Evolutionary conservation across 805 yeast genomes (phyloP), one percentile per base, ranked within the genome.

Genomic region (Saccharomycopsis schoenii): DNA sequence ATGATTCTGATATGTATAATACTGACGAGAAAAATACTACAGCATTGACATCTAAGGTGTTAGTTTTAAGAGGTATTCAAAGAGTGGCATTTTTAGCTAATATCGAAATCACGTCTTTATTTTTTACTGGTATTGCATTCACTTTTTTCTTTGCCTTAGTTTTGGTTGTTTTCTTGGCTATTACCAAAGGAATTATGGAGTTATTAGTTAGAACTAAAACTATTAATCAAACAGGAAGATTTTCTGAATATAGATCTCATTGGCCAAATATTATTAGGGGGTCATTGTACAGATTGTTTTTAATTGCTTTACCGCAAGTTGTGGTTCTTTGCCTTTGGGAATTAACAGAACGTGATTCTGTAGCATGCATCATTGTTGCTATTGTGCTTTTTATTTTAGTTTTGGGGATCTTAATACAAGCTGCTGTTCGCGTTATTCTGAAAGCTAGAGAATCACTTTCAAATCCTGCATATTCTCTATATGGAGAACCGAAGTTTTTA

Each of bases 241-340:
- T 89, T 70, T 74, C 78, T 60, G 91, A 86, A 64, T 93, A 85
- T 72, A 83, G 99, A 71, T 78, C 76, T 60, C 87, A 89, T 67
- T 94, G 96, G 97, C 76, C 83, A 24, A 77, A 81, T n/a, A 82
- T 90, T 68, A 83, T 89, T 68, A 93, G 92, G 73, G 99, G 99
- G 57, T 82, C 94, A 8, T 73, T 94, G 62, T 94, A 86, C 78
- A 81, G 99, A 70, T 78, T 92, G 68, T 82, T 89, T 61, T 78
- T 88, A 57, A 81, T 94, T 65, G 90, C 96, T 0, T 88, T 89
- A 75, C 96, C 98, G 9, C 97, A 93, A 72, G 73, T 94, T 54
- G 80, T 88, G 2, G 78, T 93, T 9, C 72, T 94, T 66, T 84
- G 93, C 66, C 76, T 93, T 62, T 94, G 97, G 97, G 94, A 94